These are phyloP conservation scores for Tilletia setariae DNA, from an alignment of 1,284 basidiomycete species.

Conservation along the genomic window DNA sequence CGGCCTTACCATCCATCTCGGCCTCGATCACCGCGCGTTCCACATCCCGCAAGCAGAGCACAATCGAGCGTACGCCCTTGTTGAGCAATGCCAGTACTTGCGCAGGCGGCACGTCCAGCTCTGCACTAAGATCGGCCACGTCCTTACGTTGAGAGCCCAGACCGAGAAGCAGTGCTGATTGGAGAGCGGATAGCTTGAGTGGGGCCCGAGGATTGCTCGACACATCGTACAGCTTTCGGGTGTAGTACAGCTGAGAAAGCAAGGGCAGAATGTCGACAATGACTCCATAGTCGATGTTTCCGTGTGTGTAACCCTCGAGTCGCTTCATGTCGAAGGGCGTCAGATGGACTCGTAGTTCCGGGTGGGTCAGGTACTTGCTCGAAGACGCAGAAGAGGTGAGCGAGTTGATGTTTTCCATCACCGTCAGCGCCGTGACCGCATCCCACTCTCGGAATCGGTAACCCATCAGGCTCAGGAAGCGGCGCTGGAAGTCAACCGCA, in stretches of 20 bases:
- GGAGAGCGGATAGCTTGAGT: constrained; percentile 41
- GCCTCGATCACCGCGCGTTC: constrained; percentile 61
- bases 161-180: constrained; percentile 57
- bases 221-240: constrained; percentile 52
- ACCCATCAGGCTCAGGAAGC: constrained; percentile 83
- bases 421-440: constrained; percentile 77
- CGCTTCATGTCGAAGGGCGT: constrained; percentile 95
- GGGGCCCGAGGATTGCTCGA: constrained; percentile 7
- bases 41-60: constrained; percentile 73
- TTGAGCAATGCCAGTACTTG: constrained; percentile 87
- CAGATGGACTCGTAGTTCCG: constrained; percentile 71
- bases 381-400: not conserved
- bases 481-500: constrained; percentile 84
- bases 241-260: constrained; percentile 82
- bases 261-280: constrained; percentile 85
- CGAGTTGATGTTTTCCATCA: constrained; percentile 71
- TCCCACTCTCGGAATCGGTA: constrained; percentile 94
- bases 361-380: constrained; percentile 52
- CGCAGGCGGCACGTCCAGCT: constrained; percentile 73
- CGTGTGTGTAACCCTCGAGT: constrained; percentile 90
- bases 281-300: constrained; percentile 93
- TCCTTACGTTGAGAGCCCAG: constrained; percentile 87
- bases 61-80: constrained; percentile 83
- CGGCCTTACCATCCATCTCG: constrained; percentile 19
- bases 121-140: constrained; percentile 66